Evolutionary conservation across 306 rosid species (phyloP).

Genomic region (Ammopiptanthus mongolicus): DNA sequence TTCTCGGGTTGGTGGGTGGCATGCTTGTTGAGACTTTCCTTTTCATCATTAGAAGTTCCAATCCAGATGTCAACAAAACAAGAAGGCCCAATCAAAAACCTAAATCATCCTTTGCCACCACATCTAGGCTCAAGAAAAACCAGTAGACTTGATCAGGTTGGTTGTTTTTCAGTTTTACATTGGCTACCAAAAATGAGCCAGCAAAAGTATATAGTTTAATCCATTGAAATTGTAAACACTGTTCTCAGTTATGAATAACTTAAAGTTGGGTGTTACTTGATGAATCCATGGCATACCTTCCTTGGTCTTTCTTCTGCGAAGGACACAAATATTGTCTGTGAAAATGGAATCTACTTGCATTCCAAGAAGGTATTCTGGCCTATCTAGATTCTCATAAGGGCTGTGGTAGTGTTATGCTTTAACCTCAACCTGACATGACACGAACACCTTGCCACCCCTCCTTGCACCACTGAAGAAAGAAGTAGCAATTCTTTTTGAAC

Average conservation of each 20-base stretch:
- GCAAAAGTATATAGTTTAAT: background rate
- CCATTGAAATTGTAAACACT: slow-evolving; percentile 9
- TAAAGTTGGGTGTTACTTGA: background rate
- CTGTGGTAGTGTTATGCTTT: background rate
- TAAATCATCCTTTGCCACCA: slow-evolving; percentile 39
- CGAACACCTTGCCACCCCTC: background rate
- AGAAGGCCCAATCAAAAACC: slow-evolving; percentile 40
- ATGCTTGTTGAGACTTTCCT: slow-evolving; percentile 94
- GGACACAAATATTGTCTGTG: background rate
- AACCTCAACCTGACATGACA: background rate
- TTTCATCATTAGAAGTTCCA: slow-evolving; percentile 61
- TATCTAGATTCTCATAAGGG: background rate
- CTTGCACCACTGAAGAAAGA: background rate
- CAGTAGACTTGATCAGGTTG: slow-evolving; percentile 39
- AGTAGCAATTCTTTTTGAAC: background rate
- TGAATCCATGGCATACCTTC: background rate
- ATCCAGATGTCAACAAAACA: slow-evolving; percentile 26
- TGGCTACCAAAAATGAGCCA: background rate
- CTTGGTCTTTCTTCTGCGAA: background rate
- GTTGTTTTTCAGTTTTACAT: slow-evolving; percentile 18
- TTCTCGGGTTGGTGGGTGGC: slow-evolving; percentile 74
- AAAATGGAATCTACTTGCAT: slow-evolving; percentile 14
- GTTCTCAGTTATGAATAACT: slow-evolving; percentile 7
- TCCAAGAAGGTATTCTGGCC: background rate
- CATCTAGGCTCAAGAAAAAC: slow-evolving; percentile 56